Evolutionary conservation across 257 asterid species (phyloP), one percentile per base, ranked within the genome.

Genomic region (Capsicum rhomboideum): DNA sequence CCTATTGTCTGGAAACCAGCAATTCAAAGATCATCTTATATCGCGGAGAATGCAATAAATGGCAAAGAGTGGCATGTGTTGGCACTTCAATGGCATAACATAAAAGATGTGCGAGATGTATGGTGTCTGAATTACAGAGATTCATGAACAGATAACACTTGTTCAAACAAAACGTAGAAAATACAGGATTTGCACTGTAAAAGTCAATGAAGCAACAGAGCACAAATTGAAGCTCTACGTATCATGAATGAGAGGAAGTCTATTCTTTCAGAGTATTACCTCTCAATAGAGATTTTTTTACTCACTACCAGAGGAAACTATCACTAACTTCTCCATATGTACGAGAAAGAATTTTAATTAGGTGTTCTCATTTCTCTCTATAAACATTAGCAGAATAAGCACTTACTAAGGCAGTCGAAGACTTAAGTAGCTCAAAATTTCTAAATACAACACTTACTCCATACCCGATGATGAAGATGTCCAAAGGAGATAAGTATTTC

Each of bases 401-500:
- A 69, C 29, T 69, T 75, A 75, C 23, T 34, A 68, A 50, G 46
- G 82, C 79, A 83, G 37, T 34, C 53, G 44, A 61, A 40, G 63
- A 75, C 26, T 26, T 17, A 26, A 18, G 49, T 81, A 64, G 83
- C 53, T 78, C 71, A 56, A 82, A 83, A 8, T 85, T 69, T 59
- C 61, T 46, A 80, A 77, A 83, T 56, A 64, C 79, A 82, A 84
- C 78, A 90, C 93, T 90, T 93, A 96, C 99, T 87, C 99, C 99
- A 74, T 96, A 96, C 83, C 99, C 99, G 82, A 96, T 89, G 84
- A 96, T 92, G 89, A 94, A 94, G 89, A 94, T 92, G 91, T 94
- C 97, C 90, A 90, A 67, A 42, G 99, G 94, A 86, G 98, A 91
- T 84, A 96, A 88, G 31, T 94, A 92, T 85, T 90, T 93, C 99